Evolutionary conservation across 176 grass and related monocot species (phyloP).

Genomic region (Triticum dicoccoides): DNA sequence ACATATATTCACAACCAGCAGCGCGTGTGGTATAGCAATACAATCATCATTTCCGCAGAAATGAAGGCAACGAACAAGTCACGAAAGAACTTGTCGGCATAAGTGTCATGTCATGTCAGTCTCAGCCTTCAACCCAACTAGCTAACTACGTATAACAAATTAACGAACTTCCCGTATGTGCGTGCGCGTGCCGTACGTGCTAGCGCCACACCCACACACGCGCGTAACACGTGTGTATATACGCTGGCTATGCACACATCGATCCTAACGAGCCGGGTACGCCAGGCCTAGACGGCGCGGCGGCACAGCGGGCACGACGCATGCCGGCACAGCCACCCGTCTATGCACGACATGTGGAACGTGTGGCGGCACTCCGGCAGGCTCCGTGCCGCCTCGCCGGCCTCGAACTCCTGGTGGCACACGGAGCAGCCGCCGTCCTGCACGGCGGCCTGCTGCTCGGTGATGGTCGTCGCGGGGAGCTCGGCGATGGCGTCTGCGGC

Average conservation of each 20-base stretch:
- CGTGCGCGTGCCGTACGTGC: background rate
- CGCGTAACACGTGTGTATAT: background rate
- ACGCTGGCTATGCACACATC: background rate
- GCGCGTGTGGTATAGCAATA: background rate
- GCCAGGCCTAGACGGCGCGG: conserved; percentile 30
- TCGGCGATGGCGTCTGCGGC: conserved; percentile 36
- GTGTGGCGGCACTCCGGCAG: conserved; percentile 67
- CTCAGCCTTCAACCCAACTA: background rate
- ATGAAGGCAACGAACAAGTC: background rate
- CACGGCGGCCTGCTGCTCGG: background rate
- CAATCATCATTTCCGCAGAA: background rate
- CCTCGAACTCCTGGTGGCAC: conserved; percentile 80
- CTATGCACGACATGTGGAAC: conserved; percentile 75
- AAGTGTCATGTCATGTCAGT: conserved; percentile 2
- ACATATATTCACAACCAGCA: background rate
- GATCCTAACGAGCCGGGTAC: background rate
- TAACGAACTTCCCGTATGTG: background rate
- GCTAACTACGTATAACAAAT: background rate
- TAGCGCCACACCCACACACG: background rate
- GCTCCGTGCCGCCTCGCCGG: conserved; percentile 47
- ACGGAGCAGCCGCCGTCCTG: conserved; percentile 59
- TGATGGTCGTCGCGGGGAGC: conserved; percentile 43
- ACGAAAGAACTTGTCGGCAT: background rate
- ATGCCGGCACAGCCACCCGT: conserved; percentile 64
- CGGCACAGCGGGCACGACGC: conserved; percentile 74